Base-by-base conservation (phyloP, 2,329 filamentous ascomycete species). In the Phaeoacremonium minimum region DNA sequence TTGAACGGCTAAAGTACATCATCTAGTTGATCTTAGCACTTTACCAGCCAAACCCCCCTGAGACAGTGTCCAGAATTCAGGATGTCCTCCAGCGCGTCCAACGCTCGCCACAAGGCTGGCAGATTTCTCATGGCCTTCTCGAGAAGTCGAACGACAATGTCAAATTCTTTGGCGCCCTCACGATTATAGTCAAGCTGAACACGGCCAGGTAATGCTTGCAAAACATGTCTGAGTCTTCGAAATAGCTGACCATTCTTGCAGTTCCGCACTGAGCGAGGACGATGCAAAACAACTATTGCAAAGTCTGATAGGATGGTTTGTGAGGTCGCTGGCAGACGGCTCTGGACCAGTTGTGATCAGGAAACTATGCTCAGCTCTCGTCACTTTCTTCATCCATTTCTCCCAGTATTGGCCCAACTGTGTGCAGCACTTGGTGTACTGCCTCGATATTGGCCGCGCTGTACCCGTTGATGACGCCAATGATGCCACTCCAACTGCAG, bases 101-200 rank as follows among this genome's bases (percentile, higher is more conserved):
- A 55, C 80, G 80, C 47, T 86, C 87, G 3, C 71, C 82, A 3
- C 73, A 87, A 51, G 91, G 89, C 37, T 98, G 93, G 93, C 74
- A 85, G 38, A 73, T 96, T 31, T 89, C 88, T 15, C 82, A 91
- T 52, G 77, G 79, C 35, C 70, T 97, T 12, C 67, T 96, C 9
- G 68, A 68, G 34, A 80, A 78, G 42, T 66, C 75, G 15, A 80
- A 87, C 47, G 76, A 85, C 42, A 83, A 90, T 50, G 79, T 93
- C 47, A 84, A 85, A 46, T 97, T 97, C 63, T 95, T 95, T 56
- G 93, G 88, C 12, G 91, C 90, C 18, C 72, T 96, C 41, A 97
- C 91, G 0, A 84, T 96, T 47, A 94, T 88, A 34, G 80, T 97
- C 50, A 98, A 97, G 64, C 77, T 97, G 40, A 96, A 97, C 56